These are phyloP conservation scores for Favolaschia claudopus DNA, from an alignment of 768 basidiomycete species.

Conservation along the genomic window DNA sequence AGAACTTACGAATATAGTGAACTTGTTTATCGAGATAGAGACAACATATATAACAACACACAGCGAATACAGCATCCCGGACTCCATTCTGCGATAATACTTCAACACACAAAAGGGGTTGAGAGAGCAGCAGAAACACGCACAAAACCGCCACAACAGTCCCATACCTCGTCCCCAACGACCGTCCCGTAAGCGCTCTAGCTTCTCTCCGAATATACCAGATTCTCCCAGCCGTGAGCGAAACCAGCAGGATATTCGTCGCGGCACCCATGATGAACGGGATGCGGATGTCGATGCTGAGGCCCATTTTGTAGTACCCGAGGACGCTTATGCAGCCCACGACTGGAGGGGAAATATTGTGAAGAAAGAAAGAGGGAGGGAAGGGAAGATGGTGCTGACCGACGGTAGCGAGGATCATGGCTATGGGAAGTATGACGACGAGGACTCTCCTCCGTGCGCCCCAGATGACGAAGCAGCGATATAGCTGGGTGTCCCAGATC, in stretches of 20 bases:
- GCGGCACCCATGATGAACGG: conserved; percentile 8
- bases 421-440: too few relatives aligned
- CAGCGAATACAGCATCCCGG: conserved; percentile 2
- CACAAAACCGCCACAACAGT: conserved; percentile 12
- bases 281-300: not conserved
- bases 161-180: not conserved
- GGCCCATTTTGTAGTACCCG: not conserved
- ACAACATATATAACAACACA: conserved; percentile 11
- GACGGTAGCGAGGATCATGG: too few relatives aligned
- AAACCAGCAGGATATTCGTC: conserved; percentile 6
- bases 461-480: too few relatives aligned
- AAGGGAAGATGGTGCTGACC: too few relatives aligned
- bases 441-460: too few relatives aligned
- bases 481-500: too few relatives aligned
- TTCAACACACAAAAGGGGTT: not conserved
- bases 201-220: conserved; percentile 9
- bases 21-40: not conserved
- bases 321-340: conserved; percentile 2
- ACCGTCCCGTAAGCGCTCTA: not conserved
- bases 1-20: conserved; percentile 3
- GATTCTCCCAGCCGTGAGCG: conserved; percentile 11
- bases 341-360: too few relatives aligned
- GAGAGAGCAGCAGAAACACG: not conserved
- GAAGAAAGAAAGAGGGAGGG: too few relatives aligned
- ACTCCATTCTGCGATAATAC: conserved; percentile 4